Conservation (phyloP, 2,329 filamentous ascomycete genomes). For the Hymenoscyphus linearis region DNA sequence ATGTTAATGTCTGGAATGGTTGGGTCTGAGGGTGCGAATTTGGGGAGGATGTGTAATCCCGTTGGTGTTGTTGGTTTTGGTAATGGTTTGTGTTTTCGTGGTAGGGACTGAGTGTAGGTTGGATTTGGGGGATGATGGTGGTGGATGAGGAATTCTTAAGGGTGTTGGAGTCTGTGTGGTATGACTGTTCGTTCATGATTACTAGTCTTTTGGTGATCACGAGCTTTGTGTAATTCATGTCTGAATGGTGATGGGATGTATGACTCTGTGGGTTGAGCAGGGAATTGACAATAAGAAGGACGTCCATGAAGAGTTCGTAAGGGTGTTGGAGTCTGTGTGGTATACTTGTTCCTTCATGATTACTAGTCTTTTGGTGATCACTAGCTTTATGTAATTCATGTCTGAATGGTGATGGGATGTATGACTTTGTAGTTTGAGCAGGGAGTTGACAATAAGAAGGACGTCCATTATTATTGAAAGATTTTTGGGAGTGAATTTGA, state of each 20-base stretch:
- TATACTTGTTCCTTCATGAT: too few species aligned
- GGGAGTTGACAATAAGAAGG: too few species aligned
- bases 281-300: too few species aligned
- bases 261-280: too few species aligned
- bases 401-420: too few species aligned
- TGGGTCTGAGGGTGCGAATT: not conserved
- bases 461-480: too few species aligned
- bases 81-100: not conserved
- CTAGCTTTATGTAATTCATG: too few species aligned
- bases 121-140: not conserved
- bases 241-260: too few species aligned
- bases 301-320: not conserved
- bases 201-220: too few species aligned
- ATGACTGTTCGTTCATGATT: not conserved
- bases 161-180: not conserved
- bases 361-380: too few species aligned
- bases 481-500: not conserved
- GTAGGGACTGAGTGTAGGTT: not conserved
- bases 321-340: not conserved
- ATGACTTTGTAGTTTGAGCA: too few species aligned
- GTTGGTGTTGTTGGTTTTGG: not conserved
- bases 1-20: not conserved
- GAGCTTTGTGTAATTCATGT: too few species aligned
- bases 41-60: not conserved
- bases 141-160: not conserved